Percentiles rank a stretch among this genome's conserved stretches.
Evolutionary conservation across 2,329 filamentous ascomycete species (phyloP).

Genomic region (Talaromyces atroroseus): DNA sequence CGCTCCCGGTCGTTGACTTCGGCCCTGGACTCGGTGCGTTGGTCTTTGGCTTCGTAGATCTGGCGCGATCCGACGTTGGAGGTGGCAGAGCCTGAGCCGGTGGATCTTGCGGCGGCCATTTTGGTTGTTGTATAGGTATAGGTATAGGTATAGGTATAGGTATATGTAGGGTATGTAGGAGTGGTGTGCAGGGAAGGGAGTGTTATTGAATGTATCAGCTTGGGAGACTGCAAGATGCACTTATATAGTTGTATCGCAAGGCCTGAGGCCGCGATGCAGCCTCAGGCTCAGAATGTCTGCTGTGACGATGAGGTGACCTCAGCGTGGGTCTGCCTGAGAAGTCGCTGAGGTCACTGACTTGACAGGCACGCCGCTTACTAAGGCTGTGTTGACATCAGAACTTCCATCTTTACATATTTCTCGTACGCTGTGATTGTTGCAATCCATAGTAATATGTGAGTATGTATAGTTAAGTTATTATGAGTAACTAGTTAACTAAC

Average conservation of each 20-base stretch:
- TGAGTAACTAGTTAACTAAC: not conserved
- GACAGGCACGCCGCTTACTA: not conserved
- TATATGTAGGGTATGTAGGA: not conserved
- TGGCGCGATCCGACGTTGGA: conserved; percentile 62
- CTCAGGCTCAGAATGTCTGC: not conserved
- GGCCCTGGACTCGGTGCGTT: conserved; percentile 58
- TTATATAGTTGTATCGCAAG: not conserved
- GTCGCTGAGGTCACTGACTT: conserved; percentile 3
- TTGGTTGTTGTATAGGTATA: not conserved
- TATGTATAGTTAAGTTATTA: too few species aligned
- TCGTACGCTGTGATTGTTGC: too few species aligned
- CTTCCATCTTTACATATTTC: too few species aligned
- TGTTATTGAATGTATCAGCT: too few species aligned
- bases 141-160: too few species aligned
- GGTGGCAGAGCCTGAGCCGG: conserved; percentile 8
- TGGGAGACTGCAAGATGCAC: too few species aligned
- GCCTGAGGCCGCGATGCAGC: not conserved
- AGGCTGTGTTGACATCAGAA: too few species aligned
- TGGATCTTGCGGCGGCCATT: not conserved
- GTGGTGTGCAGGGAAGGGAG: not conserved
- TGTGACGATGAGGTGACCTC: conserved; percentile 13
- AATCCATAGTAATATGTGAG: too few species aligned
- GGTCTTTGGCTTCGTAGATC: conserved; percentile 73
- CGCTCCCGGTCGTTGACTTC: conserved; percentile 50
- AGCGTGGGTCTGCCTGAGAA: conserved; percentile 11